These are phyloP conservation scores for Apostasia ramifera DNA, from an alignment of 106 monocot genomes.

Conservation along the genomic window DNA sequence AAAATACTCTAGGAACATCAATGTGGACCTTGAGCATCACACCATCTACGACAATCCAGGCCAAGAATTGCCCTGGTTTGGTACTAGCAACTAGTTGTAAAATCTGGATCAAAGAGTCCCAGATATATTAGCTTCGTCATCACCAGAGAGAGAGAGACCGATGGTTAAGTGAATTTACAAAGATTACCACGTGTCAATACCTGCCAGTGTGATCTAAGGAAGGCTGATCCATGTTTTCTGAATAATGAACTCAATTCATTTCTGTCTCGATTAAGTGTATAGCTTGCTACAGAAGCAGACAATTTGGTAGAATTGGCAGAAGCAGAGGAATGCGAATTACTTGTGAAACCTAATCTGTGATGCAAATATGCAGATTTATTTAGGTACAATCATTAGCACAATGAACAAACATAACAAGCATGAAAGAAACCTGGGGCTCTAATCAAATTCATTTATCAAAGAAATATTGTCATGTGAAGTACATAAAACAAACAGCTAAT, in stretches of 20 bases:
- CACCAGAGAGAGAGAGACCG: neutral
- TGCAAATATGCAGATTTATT: neutral
- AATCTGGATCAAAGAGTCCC: slow-evolving; percentile 45
- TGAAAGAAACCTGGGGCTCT: neutral
- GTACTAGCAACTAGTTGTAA: slow-evolving; percentile 70
- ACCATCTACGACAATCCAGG: slow-evolving; percentile 88
- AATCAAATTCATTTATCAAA: neutral
- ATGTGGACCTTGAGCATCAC: slow-evolving; percentile 71
- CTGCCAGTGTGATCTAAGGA: slow-evolving; percentile 82
- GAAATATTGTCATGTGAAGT: too few relatives aligned
- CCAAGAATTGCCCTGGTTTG: slow-evolving; percentile 63
- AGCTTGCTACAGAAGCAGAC: slow-evolving; percentile 6
- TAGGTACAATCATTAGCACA: neutral
- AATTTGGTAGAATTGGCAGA: slow-evolving; percentile 16
- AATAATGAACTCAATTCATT: slow-evolving; percentile 56
- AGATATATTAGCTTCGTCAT: neutral
- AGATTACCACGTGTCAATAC: slow-evolving; percentile 14
- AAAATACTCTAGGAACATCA: slow-evolving; percentile 73
- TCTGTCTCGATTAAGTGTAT: slow-evolving; percentile 17
- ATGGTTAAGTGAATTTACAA: neutral
- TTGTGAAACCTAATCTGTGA: slow-evolving; percentile 33
- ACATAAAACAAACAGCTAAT: too few relatives aligned
- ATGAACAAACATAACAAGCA: neutral
- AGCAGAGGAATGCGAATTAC: slow-evolving; percentile 17
- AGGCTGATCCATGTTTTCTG: slow-evolving; percentile 58